Evolutionary conservation across 371 early-diverging fungal species (phyloP).

Genomic region (Lichtheimia hyalospora): DNA sequence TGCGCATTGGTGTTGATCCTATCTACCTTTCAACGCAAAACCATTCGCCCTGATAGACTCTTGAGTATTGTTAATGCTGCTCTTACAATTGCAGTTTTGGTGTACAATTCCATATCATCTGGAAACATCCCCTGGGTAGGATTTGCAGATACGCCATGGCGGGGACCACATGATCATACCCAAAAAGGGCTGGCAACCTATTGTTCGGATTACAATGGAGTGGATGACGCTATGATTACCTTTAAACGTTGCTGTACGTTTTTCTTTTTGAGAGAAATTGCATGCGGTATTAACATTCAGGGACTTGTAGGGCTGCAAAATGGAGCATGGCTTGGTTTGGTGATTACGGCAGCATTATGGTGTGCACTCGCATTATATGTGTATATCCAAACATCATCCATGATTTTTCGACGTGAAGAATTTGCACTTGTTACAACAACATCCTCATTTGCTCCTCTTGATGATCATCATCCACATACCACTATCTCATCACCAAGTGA

Average conservation of each 20-base stretch:
- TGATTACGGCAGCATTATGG: constrained; percentile 2
- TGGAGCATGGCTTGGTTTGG: not conserved
- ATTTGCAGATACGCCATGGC: too few species aligned
- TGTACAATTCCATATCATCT: not conserved
- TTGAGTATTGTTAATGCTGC: not conserved
- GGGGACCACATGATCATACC: too few species aligned
- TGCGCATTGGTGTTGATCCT: not conserved
- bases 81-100: constrained; percentile 3
- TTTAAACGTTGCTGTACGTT: constrained; percentile 1
- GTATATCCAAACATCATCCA: constrained; percentile 4
- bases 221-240: not conserved
- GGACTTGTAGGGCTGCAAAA: constrained; percentile 2
- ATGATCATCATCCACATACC: too few species aligned
- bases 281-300: not conserved
- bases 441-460: too few species aligned
- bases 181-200: constrained; percentile 1
- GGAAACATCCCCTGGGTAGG: not conserved
- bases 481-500: too few species aligned
- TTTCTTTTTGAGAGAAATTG: not conserved
- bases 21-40: not conserved
- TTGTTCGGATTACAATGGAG: not conserved
- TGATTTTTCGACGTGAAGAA: not conserved
- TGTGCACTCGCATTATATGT: constrained; percentile 1
- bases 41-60: constrained; percentile 1
- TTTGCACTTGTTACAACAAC: too few species aligned